Base-by-base conservation (phyloP, 805 yeast species). In the Brettanomyces bruxellensis region DNA sequence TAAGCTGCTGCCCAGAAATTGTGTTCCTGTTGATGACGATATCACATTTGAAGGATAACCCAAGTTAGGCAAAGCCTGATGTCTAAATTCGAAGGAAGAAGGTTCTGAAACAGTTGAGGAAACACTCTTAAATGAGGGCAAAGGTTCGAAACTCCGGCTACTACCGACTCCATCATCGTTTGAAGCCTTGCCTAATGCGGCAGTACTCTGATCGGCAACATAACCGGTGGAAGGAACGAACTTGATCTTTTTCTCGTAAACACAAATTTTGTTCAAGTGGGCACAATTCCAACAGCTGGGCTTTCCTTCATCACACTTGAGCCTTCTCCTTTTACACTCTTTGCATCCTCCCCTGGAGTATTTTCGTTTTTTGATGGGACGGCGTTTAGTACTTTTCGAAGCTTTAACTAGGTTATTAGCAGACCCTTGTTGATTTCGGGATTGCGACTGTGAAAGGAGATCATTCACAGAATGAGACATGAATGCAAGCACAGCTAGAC, bases 281-380 rank as follows among this genome's bases (percentile, higher is more conserved):
- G 60, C 47, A 45, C 77, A 72, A 42, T 69, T 70, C 64, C 70
- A 60, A 46, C 77, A 71, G 13, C 50, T 51, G 1, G 72, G 72
- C 43, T 66, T 66, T 4, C 49, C 51, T 46, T 68, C 72, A 51
- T 67, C 73, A 52, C 72, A 68, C 56, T 67, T 72, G 46, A 68
- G 56, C 48, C 69, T 70, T 36, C 76, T 57, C 40, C 70, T 51
- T 54, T 71, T 72, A 55, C 77, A 72, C 50, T 70, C 73, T 38
- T 55, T 53, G 47, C 77, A 72, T 5, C 77, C 77, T 47, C 69
- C 65, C 43, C 74, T 58, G 25, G 73, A 68, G 51, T 72, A 71
- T 44, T 64, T 58, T 43, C 76, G 54, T 56, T 67, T 70, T 55
- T 68, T 68, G 12, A 11, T 40, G 22, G 42, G 42, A 5, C 25